Evolutionary conservation across 495 filamentous ascomycete genomes (phyloP), one percentile per base, ranked within the genome.

Genomic region (Jackrogersella minutella): DNA sequence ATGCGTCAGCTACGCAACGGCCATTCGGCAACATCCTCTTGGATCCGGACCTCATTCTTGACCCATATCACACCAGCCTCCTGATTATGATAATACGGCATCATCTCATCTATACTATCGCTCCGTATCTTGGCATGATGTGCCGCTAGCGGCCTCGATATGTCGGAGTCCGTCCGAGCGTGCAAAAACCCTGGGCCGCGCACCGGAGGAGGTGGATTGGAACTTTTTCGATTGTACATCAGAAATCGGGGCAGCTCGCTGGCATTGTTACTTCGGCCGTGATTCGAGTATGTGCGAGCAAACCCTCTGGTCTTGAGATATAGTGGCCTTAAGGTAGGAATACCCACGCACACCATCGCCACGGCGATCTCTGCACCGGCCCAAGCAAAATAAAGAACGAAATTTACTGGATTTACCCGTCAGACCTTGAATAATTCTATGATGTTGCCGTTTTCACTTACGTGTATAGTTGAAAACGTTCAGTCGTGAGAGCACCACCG

Each of bases 361-460:
- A 79, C 77, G 13, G 76, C 72, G 14, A 79, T 78, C 36, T 79
- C 77, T 14, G 77, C 77, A 24, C 73, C 76, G 0, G 77, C 74
- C 77, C 77, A 79, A 28, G 77, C 68, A 43, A 77, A 79, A 44
- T 78, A 79, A 1, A 69, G 68, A 0, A 77, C 76, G 44, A 78
- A 79, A 60, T 78, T 77, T 41, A 76, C 75, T 79, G 22, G 2
- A 21, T 24, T 31, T 7, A 16, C 11, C 30, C 14, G 5, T 26
- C 19, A 36, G 30, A 5, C 1, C 9, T 22, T 36, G 22, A 31
- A 36, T 5, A 0, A 0, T 6, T 16, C 40, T 6, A 6, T 17
- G 1, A 14, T 3, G 13, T 24, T 3, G 4, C 1, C 16, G 1
- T 37, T 43, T 2, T 0, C 7, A 47, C 77, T 64, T 59, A 77